Evolutionary conservation across 352 stramenopile genomes (phyloP).

Genomic region (Globisporangium uncinulatum): DNA sequence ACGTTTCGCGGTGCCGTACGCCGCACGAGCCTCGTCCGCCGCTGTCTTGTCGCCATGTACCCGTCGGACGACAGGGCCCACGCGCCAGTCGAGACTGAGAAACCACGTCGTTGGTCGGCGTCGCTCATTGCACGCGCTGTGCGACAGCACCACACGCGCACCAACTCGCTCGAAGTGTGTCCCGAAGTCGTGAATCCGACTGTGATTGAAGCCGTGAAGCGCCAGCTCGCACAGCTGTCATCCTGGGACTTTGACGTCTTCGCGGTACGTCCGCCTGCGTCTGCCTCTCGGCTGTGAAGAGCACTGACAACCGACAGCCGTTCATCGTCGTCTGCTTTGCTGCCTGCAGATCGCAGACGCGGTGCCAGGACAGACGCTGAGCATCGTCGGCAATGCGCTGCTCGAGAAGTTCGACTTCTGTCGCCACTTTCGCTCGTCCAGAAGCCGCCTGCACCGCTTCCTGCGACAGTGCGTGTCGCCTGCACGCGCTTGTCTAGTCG

Average conservation of each 20-base stretch:
- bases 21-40: constrained; percentile 66
- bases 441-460: constrained; percentile 45
- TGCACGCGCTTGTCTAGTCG: too few relatives aligned
- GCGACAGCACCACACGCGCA: constrained; percentile 25
- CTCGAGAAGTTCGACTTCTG: constrained; percentile 67
- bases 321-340: not conserved
- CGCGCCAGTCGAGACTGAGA: constrained; percentile 10
- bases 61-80: constrained; percentile 24
- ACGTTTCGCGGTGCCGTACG: constrained; percentile 60
- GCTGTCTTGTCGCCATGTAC: constrained; percentile 71
- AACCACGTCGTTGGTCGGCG: constrained; percentile 29
- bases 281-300: not conserved
- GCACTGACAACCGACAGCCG: not conserved
- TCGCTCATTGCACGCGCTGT: constrained; percentile 21
- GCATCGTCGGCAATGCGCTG: constrained; percentile 69
- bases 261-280: constrained; percentile 18
- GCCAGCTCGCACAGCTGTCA: constrained; percentile 44
- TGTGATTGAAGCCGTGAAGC: constrained; percentile 43
- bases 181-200: constrained; percentile 42
- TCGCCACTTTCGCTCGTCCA: constrained; percentile 55
- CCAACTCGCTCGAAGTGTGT: constrained; percentile 41
- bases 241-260: constrained; percentile 75
- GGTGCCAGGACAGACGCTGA: constrained; percentile 49
- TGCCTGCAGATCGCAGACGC: constrained; percentile 32
- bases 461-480: constrained; percentile 45